A percentile compares a stretch with the other conserved stretches of the same genome.
Conservation (phyloP, 192 early-diverging fungal genomes). For the Coemansia reversa region DNA sequence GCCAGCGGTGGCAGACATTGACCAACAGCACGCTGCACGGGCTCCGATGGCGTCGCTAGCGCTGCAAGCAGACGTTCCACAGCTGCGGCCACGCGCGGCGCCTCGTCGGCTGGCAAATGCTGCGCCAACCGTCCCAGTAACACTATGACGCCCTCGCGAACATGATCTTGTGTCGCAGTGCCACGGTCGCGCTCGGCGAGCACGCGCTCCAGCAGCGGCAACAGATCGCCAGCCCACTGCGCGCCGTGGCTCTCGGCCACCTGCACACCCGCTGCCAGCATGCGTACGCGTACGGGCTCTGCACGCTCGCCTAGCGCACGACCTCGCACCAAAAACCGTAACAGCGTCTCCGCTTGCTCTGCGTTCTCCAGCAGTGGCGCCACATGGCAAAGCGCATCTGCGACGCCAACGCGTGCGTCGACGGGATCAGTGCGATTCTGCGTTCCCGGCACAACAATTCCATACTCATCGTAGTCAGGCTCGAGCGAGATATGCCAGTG, state of each 20-base stretch:
- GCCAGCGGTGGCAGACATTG: constrained; percentile 92
- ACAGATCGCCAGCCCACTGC: constrained; percentile 60
- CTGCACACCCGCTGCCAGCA: constrained; percentile 85
- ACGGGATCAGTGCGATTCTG: constrained; percentile 79
- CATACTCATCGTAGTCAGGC: constrained; percentile 89
- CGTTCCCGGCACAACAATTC: constrained; percentile 83
- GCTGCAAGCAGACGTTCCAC: constrained; percentile 88
- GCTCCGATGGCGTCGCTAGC: constrained; percentile 88
- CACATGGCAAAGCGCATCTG: constrained; percentile 65
- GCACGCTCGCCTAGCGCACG: constrained; percentile 84
- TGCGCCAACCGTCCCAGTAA: constrained; percentile 88
- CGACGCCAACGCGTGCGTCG: constrained; percentile 82
- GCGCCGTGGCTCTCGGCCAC: constrained; percentile 74
- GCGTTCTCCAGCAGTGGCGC: constrained; percentile 60
- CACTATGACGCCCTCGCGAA: constrained; percentile 91
- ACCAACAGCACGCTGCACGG: constrained; percentile 90
- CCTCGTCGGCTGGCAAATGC: constrained; percentile 72
- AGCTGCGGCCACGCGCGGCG: constrained; percentile 68
- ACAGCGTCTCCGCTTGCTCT: constrained; percentile 58
- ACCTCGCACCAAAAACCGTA: constrained; percentile 77
- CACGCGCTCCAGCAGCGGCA: constrained; percentile 78
- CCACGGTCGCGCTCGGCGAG: constrained; percentile 69
- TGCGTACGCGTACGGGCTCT: constrained; percentile 71
- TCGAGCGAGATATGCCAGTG: constrained; percentile 64
- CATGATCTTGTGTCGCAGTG: constrained; percentile 76